phyloP scores from a whole-genome alignment of 345 rosid genomes.

The Draba incana region DNA sequence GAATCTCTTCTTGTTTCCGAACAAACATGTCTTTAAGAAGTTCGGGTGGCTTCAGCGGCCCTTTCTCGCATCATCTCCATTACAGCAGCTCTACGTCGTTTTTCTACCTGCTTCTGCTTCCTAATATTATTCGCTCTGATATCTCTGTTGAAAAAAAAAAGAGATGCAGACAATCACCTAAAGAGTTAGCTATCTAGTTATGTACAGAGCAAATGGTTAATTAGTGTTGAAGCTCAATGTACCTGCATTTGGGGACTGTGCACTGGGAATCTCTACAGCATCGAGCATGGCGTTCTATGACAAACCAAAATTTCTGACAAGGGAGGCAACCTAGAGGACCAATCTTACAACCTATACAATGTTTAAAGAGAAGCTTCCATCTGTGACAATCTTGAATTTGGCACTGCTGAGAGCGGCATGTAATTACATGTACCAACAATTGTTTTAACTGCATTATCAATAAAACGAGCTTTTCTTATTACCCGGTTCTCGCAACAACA shows the following conservation, averaged over 20 bases:
- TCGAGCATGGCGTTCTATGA: slow-evolving; percentile 73
- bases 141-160: slow-evolving; percentile 52
- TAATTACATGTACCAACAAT: slow-evolving; percentile 74
- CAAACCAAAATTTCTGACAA: slow-evolving; percentile 79
- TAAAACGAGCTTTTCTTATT: neutral
- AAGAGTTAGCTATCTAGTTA: neutral
- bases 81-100: slow-evolving; percentile 87
- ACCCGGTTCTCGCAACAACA: neutral
- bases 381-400: slow-evolving; percentile 67
- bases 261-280: slow-evolving; percentile 84
- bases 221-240: slow-evolving; percentile 16
- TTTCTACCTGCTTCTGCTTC: slow-evolving; percentile 83
- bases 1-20: neutral
- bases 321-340: slow-evolving; percentile 60
- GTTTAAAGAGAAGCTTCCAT: slow-evolving; percentile 70
- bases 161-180: slow-evolving; percentile 6
- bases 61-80: slow-evolving; percentile 98
- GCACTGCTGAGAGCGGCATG: slow-evolving; percentile 70
- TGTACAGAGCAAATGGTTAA: neutral
- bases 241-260: slow-evolving; percentile 93
- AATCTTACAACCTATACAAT: slow-evolving; percentile 72
- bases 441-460: slow-evolving; percentile 68
- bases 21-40: slow-evolving; percentile 28
- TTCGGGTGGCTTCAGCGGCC: slow-evolving; percentile 82
- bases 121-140: slow-evolving; percentile 67